Conservation (phyloP, 805 yeast species). For the Millerozyma miso region DNA sequence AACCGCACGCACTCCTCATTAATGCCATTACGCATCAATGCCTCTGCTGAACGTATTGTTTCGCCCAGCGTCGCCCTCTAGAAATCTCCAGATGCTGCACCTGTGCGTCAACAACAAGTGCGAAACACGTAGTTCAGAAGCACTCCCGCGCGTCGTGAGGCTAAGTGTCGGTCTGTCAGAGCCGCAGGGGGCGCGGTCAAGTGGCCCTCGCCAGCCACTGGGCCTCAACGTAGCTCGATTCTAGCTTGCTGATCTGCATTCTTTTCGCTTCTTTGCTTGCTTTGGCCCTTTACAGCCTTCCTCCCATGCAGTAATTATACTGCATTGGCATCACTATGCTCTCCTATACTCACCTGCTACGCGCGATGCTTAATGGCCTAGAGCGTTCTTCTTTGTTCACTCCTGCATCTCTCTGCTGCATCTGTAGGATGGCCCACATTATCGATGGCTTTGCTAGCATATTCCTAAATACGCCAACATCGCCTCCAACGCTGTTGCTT, state of each 20-base stretch:
- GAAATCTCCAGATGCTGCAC: too few species aligned
- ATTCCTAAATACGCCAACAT: not conserved
- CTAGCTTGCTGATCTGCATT: not conserved
- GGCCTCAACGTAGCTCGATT: not conserved
- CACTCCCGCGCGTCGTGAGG: too few species aligned
- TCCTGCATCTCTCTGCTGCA: not conserved
- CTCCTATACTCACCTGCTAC: not conserved
- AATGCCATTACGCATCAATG: not conserved
- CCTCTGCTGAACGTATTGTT: not conserved
- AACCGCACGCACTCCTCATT: not conserved
- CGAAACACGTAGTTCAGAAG: too few species aligned
- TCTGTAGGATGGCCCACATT: not conserved
- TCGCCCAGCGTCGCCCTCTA: too few species aligned
- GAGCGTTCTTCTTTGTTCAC: not conserved
- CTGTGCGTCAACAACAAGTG: too few species aligned
- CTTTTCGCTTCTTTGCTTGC: too few species aligned
- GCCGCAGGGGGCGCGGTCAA: not conserved
- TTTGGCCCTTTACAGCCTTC: not conserved
- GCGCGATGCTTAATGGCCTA: not conserved
- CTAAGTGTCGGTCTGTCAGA: not conserved
- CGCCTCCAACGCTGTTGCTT: not conserved
- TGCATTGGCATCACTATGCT: not conserved
- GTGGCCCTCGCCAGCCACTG: not conserved
- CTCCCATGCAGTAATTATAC: conserved; percentile 1
- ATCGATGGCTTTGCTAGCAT: not conserved